phyloP scores from a whole-genome alignment of 78 protist species.

The Guillardia theta region DNA sequence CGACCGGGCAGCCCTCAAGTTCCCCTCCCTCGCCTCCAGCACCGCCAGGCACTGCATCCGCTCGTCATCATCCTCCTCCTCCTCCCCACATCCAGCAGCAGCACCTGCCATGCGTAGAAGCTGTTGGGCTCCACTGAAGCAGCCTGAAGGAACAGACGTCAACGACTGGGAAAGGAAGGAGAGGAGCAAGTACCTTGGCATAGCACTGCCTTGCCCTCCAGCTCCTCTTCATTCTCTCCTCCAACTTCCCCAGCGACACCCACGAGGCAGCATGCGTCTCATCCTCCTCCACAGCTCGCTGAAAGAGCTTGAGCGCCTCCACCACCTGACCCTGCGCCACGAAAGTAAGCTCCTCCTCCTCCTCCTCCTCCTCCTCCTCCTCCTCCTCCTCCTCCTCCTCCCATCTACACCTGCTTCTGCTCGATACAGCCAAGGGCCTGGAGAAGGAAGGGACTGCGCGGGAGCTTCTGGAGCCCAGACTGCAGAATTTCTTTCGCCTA shows the following conservation, averaged over 20 bases:
- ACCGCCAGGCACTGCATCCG: constrained; percentile 29
- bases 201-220: background rate
- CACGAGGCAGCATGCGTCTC: background rate
- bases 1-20: background rate
- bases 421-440: background rate
- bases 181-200: background rate
- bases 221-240: background rate
- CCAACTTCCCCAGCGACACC: background rate
- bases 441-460: background rate
- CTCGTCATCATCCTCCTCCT: background rate
- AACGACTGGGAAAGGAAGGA: background rate
- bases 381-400: background rate
- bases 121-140: background rate
- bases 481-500: too few species aligned
- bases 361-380: background rate
- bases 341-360: background rate
- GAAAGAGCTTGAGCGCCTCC: background rate
- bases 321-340: background rate
- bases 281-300: background rate
- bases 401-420: background rate
- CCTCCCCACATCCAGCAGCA: background rate
- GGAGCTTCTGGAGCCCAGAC: too few species aligned
- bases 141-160: background rate
- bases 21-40: background rate
- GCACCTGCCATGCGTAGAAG: background rate